phyloP scores from a whole-genome alignment of 2,329 filamentous ascomycete genomes.

The Pestalotiopsis sp. region DNA sequence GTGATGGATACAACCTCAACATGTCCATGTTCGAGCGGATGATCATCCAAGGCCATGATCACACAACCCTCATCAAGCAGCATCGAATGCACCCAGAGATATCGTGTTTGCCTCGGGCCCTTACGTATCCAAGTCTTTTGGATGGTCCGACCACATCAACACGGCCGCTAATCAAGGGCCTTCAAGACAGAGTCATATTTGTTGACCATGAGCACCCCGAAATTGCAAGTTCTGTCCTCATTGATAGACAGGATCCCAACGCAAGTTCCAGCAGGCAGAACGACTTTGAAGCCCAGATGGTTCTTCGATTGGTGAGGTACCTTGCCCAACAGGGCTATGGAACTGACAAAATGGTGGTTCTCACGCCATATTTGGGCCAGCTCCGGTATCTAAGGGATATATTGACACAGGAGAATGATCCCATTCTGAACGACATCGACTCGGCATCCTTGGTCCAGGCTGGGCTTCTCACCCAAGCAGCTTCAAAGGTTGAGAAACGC shows the following conservation, averaged over 20 bases:
- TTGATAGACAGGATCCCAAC: slow-evolving; percentile 53
- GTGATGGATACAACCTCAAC: slow-evolving; percentile 68
- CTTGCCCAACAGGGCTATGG: slow-evolving; percentile 73
- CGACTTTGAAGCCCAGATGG: slow-evolving; percentile 65
- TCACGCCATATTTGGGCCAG: slow-evolving; percentile 74
- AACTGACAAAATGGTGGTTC: slow-evolving; percentile 64
- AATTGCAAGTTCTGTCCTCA: slow-evolving; percentile 39
- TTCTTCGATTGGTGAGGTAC: slow-evolving; percentile 66
- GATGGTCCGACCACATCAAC: slow-evolving; percentile 54
- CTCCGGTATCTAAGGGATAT: slow-evolving; percentile 57
- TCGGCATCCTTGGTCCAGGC: slow-evolving; percentile 63
- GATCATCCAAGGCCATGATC: slow-evolving; percentile 54
- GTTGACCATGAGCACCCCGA: slow-evolving; percentile 65
- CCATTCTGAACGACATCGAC: slow-evolving; percentile 70
- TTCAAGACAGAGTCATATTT: slow-evolving; percentile 65
- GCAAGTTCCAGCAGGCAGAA: slow-evolving; percentile 63
- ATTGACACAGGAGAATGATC: slow-evolving; percentile 61
- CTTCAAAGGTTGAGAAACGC: slow-evolving; percentile 52
- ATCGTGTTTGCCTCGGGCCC: slow-evolving; percentile 54
- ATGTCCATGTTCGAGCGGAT: slow-evolving; percentile 71
- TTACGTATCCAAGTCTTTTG: slow-evolving; percentile 64
- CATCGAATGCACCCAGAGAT: slow-evolving; percentile 73
- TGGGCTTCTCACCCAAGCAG: slow-evolving; percentile 59
- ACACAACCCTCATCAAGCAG: slow-evolving; percentile 60
- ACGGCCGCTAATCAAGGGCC: slow-evolving; percentile 53